phyloP scores from a whole-genome alignment of 1,284 basidiomycete genomes.

The Uromyces viciae-fabae region DNA sequence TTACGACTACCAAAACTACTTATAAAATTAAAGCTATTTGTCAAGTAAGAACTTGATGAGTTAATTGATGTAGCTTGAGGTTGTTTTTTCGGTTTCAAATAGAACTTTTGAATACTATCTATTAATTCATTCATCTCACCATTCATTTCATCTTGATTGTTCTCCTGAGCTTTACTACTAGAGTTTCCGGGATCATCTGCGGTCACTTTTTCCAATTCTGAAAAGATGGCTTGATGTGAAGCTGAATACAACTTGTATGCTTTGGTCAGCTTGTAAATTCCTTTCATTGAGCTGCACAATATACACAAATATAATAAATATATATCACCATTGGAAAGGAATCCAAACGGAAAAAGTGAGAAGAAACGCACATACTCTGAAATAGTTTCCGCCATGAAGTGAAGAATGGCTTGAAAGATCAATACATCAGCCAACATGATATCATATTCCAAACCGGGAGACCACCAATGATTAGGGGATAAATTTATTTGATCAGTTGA shows the following conservation, averaged over 20 bases:
- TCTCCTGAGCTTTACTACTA: too few species aligned
- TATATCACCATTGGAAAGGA: background rate
- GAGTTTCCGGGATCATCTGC: too few species aligned
- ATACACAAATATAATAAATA: background rate
- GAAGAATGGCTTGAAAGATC: conserved; percentile 32
- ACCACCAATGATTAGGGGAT: conserved; percentile 20
- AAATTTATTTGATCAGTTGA: background rate
- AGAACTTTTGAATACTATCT: too few species aligned
- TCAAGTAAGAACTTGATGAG: too few species aligned
- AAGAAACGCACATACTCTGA: conserved; percentile 21
- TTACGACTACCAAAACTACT: too few species aligned
- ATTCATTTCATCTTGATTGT: too few species aligned
- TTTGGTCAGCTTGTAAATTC: conserved; percentile 27
- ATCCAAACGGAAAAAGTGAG: background rate
- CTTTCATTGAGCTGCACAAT: conserved; percentile 16
- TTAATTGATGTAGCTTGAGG: too few species aligned
- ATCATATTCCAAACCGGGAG: conserved; percentile 32
- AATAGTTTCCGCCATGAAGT: conserved; percentile 25
- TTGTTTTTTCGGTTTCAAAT: too few species aligned
- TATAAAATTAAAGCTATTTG: too few species aligned
- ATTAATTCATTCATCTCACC: too few species aligned
- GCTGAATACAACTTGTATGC: conserved; percentile 21
- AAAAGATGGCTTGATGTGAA: conserved; percentile 24
- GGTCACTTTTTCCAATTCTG: too few species aligned
- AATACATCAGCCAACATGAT: conserved; percentile 26